Percentiles rank a stretch among this genome's conserved stretches.
Conservation (phyloP, 805 yeast species). For the Lachancea cidri region DNA sequence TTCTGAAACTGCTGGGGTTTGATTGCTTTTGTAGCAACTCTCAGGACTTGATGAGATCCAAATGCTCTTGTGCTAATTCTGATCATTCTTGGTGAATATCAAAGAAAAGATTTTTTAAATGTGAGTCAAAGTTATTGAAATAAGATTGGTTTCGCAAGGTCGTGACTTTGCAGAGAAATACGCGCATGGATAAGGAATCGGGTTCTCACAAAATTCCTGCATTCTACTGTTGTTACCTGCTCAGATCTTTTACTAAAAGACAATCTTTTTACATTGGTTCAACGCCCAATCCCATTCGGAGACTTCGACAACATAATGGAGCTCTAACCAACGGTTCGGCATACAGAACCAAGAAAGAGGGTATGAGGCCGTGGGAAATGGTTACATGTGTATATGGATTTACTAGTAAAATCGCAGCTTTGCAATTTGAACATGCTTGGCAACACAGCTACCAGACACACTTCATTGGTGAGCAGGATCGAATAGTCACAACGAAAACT, state of each 20-base stretch:
- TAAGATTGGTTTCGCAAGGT: too few relatives aligned
- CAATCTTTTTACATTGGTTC: constrained; percentile 72
- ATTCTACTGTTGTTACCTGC: constrained; percentile 68
- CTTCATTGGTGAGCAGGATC: constrained; percentile 41
- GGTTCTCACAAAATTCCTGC: constrained; percentile 13
- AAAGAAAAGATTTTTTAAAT: background rate
- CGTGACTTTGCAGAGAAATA: too few relatives aligned
- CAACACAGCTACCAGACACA: constrained; percentile 68
- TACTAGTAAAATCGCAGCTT: constrained; percentile 60
- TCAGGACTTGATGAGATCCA: background rate
- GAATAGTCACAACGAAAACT: constrained; percentile 36
- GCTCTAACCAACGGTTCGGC: constrained; percentile 62
- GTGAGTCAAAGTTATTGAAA: background rate
- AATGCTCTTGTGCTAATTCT: constrained; percentile 2
- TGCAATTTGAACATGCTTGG: constrained; percentile 83
- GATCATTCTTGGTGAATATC: constrained; percentile 2
- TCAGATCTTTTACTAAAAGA: constrained; percentile 54
- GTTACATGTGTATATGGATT: constrained; percentile 60
- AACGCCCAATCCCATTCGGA: constrained; percentile 64
- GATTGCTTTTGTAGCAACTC: constrained; percentile 1
- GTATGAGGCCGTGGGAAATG: constrained; percentile 74
- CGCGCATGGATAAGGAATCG: background rate
- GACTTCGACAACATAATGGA: constrained; percentile 80
- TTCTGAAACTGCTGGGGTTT: constrained; percentile 10
- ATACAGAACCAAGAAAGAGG: constrained; percentile 50